Evolutionary conservation across 2,329 filamentous ascomycete genomes (phyloP), one percentile per base, ranked within the genome.

Genomic region (Cladosporium sp.): DNA sequence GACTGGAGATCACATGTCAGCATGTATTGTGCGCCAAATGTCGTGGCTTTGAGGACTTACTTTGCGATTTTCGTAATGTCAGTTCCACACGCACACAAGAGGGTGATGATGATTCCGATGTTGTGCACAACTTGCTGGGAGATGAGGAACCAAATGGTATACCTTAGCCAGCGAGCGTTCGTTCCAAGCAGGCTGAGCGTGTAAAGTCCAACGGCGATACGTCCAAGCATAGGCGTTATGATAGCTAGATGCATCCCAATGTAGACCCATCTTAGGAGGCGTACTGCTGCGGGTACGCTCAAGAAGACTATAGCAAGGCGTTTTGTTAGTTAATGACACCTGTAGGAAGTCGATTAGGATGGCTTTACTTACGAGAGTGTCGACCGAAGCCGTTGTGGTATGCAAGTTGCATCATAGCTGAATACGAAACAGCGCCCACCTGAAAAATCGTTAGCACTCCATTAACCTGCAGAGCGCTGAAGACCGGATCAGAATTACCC

Each of bases 381-480:
- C 60, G 60, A 46, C 60, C 60, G 26, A 63, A 43, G 34, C 60
- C 60, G 32, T 63, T 26, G 25, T 63, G 60, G 5, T 63, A 63
- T 16, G 60, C 30, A 21, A 63, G 49, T 28, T 63, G 60, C 36
- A 63, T 56, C 32, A 34, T 26, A 3, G 49, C 25, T 23, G 60
- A 54, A 18, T 63, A 63, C 21, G 18, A 32, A 16, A 56, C 28
- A 23, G 60, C 23, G 16, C 39, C 36, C 3, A 26, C 34, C 60
- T 63, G 25, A 5, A 8, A 6, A 16, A 16, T 5, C n/a, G 34
- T 63, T 25, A 63, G 60, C 32, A 16, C 21, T 13, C 21, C 34
- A 16, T 54, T 54, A 18, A 21, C 14, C 21, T 46, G 23, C 56
- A n/a, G 21, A 56, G 26, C 13, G n/a, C 18, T 4, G 25, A 18